Percentiles rank a stretch among this genome's conserved stretches.
Evolutionary conservation across 1,284 basidiomycete species (phyloP).

Genomic region (Schizophyllum amplum): DNA sequence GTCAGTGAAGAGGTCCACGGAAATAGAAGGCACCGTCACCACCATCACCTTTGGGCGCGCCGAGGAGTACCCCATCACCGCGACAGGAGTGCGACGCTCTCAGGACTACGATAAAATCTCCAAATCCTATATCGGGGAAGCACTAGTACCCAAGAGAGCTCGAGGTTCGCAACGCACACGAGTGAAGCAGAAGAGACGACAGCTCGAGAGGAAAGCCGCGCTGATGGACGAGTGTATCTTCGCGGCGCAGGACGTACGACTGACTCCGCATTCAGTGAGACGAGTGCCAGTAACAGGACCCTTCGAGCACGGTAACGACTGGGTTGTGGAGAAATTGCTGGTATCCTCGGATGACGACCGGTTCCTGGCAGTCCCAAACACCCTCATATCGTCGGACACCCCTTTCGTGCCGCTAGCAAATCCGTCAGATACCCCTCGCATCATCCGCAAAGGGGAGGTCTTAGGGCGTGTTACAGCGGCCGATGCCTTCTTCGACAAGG

Average conservation of each 20-base stretch:
- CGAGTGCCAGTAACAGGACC: background rate
- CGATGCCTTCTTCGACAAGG: background rate
- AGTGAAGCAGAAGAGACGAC: background rate
- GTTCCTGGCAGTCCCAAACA: conserved; percentile 6
- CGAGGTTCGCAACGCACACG: background rate
- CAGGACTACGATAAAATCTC: background rate
- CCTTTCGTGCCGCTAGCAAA: conserved; percentile 12
- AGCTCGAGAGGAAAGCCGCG: background rate
- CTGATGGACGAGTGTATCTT: background rate
- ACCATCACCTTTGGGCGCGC: background rate
- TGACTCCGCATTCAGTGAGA: background rate
- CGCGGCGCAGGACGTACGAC: background rate
- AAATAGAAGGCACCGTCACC: background rate
- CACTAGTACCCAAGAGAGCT: background rate
- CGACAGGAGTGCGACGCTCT: background rate
- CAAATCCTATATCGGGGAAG: background rate
- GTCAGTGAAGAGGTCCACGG: background rate
- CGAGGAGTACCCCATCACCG: background rate
- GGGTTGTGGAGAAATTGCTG: conserved; percentile 4
- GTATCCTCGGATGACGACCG: conserved; percentile 4
- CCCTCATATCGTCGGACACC: background rate
- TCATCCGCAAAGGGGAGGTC: conserved; percentile 5
- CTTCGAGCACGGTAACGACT: background rate
- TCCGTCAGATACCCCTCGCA: conserved; percentile 4
- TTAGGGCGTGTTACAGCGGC: conserved; percentile 4